Conservation (phyloP, 2,329 filamentous ascomycete species). For the Neonectria hederae region DNA sequence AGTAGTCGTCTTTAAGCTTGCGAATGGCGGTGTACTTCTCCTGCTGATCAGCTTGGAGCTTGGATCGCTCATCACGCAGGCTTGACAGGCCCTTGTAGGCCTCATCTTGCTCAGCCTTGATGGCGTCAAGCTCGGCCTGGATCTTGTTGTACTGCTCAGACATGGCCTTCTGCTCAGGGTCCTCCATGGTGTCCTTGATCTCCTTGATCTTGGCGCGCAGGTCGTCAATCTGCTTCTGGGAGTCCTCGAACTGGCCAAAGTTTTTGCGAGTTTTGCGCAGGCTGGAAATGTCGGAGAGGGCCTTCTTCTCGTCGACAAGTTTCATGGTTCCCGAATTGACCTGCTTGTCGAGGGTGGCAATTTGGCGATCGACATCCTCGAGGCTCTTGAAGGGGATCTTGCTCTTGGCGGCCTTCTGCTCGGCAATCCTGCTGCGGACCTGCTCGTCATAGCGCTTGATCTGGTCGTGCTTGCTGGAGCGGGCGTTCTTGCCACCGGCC, state of each 20-base stretch:
- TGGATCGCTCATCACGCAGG: slow-evolving; percentile 86
- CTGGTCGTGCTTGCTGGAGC: slow-evolving; percentile 82
- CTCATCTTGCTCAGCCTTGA: slow-evolving; percentile 92
- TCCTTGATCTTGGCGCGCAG: slow-evolving; percentile 88
- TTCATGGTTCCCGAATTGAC: slow-evolving; percentile 93
- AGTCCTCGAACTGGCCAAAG: slow-evolving; percentile 84
- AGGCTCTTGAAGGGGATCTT: slow-evolving; percentile 86
- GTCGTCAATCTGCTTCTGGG: slow-evolving; percentile 89
- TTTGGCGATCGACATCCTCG: slow-evolving; percentile 88
- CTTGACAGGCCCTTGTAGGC: slow-evolving; percentile 87
- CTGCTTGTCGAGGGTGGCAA: slow-evolving; percentile 81
- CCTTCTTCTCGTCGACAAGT: slow-evolving; percentile 97
- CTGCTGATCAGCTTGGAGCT: slow-evolving; percentile 85
- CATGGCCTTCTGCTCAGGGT: slow-evolving; percentile 88
- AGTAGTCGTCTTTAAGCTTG: slow-evolving; percentile 91
- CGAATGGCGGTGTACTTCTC: slow-evolving; percentile 84
- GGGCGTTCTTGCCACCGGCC: slow-evolving; percentile 84
- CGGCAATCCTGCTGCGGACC: slow-evolving; percentile 82
- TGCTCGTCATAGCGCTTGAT: slow-evolving; percentile 92
- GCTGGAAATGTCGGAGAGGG: slow-evolving; percentile 81
- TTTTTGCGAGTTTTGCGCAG: slow-evolving; percentile 91
- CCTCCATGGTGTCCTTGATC: slow-evolving; percentile 88
- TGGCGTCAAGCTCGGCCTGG: slow-evolving; percentile 85
- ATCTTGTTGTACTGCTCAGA: slow-evolving; percentile 87
- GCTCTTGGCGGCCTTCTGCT: slow-evolving; percentile 86